Percentiles rank a stretch among this genome's conserved stretches.
These are phyloP conservation scores for Hordeum marinum DNA, from an alignment of 176 grass and related monocot genomes.

Conservation along the genomic window DNA sequence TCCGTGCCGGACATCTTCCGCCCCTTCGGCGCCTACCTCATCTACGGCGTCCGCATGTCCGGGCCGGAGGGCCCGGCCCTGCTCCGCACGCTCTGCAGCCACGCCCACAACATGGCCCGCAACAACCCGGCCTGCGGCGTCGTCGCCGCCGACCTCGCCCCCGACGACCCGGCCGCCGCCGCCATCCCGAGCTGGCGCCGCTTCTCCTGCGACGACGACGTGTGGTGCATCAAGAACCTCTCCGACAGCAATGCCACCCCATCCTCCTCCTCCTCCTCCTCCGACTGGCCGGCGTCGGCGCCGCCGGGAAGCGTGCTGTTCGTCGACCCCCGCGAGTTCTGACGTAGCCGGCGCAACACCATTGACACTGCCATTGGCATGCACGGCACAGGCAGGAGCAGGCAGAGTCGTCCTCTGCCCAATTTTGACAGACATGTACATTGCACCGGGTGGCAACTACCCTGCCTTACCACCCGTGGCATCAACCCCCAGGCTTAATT, in stretches of 20 bases:
- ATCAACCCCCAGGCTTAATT: constrained; percentile 1
- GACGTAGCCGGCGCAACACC: neutral
- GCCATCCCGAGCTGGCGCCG: constrained; percentile 51
- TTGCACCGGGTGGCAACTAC: constrained; percentile 24
- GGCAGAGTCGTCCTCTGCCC: constrained; percentile 38
- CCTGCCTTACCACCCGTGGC: constrained; percentile 31
- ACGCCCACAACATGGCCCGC: constrained; percentile 54
- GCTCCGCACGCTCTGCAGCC: constrained; percentile 48
- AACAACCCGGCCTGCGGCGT: constrained; percentile 44
- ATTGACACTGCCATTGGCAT: neutral
- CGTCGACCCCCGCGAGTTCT: constrained; percentile 73
- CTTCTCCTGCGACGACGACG: constrained; percentile 77
- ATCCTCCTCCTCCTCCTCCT: neutral
- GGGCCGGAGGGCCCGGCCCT: constrained; percentile 43
- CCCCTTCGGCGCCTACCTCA: constrained; percentile 63
- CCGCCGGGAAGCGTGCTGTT: constrained; percentile 31
- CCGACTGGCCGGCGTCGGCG: constrained; percentile 28
- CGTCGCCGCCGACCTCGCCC: constrained; percentile 48
- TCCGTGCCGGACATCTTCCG: constrained; percentile 69
- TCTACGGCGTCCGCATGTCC: constrained; percentile 63
- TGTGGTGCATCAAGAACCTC: constrained; percentile 74
- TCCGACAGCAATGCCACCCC: neutral
- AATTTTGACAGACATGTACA: constrained; percentile 49
- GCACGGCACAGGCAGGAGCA: constrained; percentile 26
- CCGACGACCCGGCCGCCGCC: constrained; percentile 34